Conservation (phyloP, 2,329 filamentous ascomycete species). For the Huntiella omanensis region DNA sequence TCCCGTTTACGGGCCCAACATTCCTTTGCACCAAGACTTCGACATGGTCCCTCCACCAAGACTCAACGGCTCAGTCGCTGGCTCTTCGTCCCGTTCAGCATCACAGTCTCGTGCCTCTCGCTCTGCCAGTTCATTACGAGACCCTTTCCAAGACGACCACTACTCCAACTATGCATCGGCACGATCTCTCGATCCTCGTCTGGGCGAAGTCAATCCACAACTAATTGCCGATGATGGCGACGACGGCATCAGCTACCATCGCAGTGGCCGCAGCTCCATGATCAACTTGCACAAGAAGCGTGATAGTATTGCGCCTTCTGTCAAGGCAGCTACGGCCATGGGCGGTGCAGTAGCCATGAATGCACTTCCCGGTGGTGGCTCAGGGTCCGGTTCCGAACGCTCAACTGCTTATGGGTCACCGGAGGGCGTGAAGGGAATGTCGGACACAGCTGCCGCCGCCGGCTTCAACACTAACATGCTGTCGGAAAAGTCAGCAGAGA, state of each 20-base stretch:
- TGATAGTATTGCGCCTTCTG: slow-evolving; percentile 23
- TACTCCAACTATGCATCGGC: slow-evolving; percentile 6
- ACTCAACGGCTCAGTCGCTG: background rate
- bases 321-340: slow-evolving; percentile 25
- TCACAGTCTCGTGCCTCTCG: slow-evolving; percentile 4
- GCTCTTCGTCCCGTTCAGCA: background rate
- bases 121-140: slow-evolving; percentile 5
- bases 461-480: background rate
- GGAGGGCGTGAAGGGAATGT: background rate
- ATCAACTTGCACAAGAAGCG: slow-evolving; percentile 26
- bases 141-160: slow-evolving; percentile 10
- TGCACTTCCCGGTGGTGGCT: slow-evolving; percentile 3
- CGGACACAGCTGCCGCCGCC: background rate
- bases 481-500: slow-evolving; percentile 15
- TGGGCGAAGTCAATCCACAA: slow-evolving; percentile 53
- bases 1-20: slow-evolving; percentile 5
- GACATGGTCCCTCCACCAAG: slow-evolving; percentile 3
- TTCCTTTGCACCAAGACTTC: slow-evolving; percentile 9
- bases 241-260: slow-evolving; percentile 48
- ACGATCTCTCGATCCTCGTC: slow-evolving; percentile 25
- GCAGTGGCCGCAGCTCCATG: slow-evolving; percentile 35
- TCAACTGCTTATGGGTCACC: slow-evolving; percentile 2
- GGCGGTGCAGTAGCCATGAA: slow-evolving; percentile 17
- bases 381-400: slow-evolving; percentile 2
- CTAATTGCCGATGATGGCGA: slow-evolving; percentile 77